Conservation (phyloP, 768 basidiomycete genomes). For the Lactarius trivialis region DNA sequence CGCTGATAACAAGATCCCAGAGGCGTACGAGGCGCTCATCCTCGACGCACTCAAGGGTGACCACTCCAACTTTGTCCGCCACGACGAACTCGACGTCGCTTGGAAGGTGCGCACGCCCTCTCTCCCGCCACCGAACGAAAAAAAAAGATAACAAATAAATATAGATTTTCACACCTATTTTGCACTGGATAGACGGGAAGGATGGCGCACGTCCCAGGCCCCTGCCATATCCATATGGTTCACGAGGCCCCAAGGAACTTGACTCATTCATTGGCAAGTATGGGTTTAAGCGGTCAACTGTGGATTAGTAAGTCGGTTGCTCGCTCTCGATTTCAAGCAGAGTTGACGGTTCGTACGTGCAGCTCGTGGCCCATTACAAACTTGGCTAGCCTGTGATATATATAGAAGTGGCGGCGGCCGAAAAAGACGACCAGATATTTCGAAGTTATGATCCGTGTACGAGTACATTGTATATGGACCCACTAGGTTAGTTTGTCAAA, state of each 20-base stretch:
- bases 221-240: conserved; percentile 82
- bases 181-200: conserved; percentile 93
- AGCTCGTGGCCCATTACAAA: conserved; percentile 75
- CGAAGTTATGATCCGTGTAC: conserved; percentile 5
- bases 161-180: conserved; percentile 88
- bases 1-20: conserved; percentile 84
- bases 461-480: conserved; percentile 8
- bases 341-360: background rate
- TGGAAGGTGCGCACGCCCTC: conserved; percentile 66
- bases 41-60: conserved; percentile 96
- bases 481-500: background rate
- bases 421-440: conserved; percentile 2
- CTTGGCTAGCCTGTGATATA: conserved; percentile 46
- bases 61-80: conserved; percentile 97
- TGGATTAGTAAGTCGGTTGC: conserved; percentile 58
- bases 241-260: conserved; percentile 85
- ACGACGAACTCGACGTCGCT: conserved; percentile 94
- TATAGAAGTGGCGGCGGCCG: background rate
- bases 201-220: conserved; percentile 62
- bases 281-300: conserved; percentile 64
- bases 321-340: conserved; percentile 10
- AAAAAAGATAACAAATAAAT: background rate
- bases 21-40: conserved; percentile 94
- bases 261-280: conserved; percentile 68
- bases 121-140: background rate